phyloP scores from a whole-genome alignment of 768 basidiomycete species.

The Leccinum fibrillosum region DNA sequence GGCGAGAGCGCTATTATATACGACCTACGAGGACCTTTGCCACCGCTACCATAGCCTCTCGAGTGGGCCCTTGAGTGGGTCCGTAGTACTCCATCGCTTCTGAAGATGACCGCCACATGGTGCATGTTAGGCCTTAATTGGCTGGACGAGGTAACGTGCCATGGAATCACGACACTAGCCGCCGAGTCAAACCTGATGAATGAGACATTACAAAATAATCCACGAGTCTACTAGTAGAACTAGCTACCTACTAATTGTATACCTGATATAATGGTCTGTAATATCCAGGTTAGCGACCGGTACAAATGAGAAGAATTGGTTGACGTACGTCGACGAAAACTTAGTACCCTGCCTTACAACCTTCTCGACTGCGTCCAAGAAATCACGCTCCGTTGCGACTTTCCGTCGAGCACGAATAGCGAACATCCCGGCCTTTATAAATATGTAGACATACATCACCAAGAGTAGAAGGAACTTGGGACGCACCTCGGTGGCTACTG shows the following conservation, averaged over 20 bases:
- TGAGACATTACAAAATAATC: slow-evolving; percentile 14
- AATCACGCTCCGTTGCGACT: slow-evolving; percentile 96
- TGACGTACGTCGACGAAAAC: slow-evolving; percentile 89
- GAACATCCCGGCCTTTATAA: slow-evolving; percentile 97
- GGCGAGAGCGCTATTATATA: too few species aligned
- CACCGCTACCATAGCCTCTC: too few species aligned
- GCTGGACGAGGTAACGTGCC: not conserved
- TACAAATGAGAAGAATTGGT: not conserved
- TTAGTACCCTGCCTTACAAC: slow-evolving; percentile 97
- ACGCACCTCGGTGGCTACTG: slow-evolving; percentile 90
- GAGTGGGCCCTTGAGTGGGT: too few species aligned
- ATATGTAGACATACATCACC: slow-evolving; percentile 89
- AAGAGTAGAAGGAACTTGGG: slow-evolving; percentile 27
- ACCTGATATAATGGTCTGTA: slow-evolving; percentile 85
- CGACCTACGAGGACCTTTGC: too few species aligned
- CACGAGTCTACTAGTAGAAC: slow-evolving; percentile 5
- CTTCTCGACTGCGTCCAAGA: slow-evolving; percentile 97
- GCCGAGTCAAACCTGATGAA: not conserved
- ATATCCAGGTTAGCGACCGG: slow-evolving; percentile 5
- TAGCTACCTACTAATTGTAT: slow-evolving; percentile 67
- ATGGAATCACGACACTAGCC: not conserved
- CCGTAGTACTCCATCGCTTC: not conserved
- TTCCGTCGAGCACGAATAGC: slow-evolving; percentile 96
- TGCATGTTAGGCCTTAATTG: not conserved
- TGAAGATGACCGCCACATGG: slow-evolving; percentile 11